phyloP scores from a whole-genome alignment of 108 stramenopile genomes.

The Cyclotella sp. region DNA sequence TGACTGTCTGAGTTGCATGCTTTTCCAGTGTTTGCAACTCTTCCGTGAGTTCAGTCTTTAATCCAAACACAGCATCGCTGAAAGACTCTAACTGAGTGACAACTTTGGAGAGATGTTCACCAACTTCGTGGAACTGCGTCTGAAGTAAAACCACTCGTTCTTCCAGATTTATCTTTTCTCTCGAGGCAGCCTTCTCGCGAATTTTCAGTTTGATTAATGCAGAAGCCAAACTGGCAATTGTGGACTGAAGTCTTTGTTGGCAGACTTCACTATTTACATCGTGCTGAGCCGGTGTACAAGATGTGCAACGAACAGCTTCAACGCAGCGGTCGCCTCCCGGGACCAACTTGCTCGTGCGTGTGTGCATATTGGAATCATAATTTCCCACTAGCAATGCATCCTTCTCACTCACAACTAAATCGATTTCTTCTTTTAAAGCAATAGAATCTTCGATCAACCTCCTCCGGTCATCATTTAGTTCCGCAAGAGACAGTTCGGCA shows the following conservation, averaged over 20 bases:
- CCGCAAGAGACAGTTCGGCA: slow-evolving; percentile 17
- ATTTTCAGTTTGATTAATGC: slow-evolving; percentile 15
- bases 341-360: neutral
- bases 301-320: slow-evolving; percentile 7
- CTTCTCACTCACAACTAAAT: neutral
- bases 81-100: neutral
- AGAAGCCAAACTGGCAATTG: neutral
- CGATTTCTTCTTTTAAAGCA: slow-evolving; percentile 8
- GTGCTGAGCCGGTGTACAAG: neutral
- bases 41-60: neutral
- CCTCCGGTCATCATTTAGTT: slow-evolving; percentile 13
- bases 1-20: neutral
- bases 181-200: neutral
- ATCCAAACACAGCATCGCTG: neutral
- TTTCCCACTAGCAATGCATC: neutral
- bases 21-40: neutral
- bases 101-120: neutral
- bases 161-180: neutral
- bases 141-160: neutral
- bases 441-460: slow-evolving; percentile 9
- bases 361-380: neutral
- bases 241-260: neutral
- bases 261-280: neutral
- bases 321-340: neutral
- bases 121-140: neutral